These are phyloP conservation scores for Xylaria telfairii DNA, from an alignment of 495 filamentous ascomycete genomes.

Conservation along the genomic window DNA sequence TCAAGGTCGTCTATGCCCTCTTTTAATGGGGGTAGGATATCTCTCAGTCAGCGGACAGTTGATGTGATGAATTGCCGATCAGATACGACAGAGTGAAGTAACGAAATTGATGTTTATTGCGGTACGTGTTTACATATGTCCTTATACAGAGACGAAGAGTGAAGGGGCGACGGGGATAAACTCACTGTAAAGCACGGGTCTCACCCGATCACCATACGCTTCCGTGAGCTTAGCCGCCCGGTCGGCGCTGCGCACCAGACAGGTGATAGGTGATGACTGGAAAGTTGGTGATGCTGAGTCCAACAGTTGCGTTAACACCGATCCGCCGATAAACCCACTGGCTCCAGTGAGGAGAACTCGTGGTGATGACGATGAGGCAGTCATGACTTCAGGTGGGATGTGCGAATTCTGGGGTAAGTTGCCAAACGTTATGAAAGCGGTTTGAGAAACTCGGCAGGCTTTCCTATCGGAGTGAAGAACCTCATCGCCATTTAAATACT, in stretches of 20 bases:
- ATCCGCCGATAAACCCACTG: conserved; percentile 39
- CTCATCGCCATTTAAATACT: neutral
- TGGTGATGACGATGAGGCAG: conserved; percentile 15
- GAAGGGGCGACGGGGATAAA: neutral
- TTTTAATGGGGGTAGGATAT: neutral
- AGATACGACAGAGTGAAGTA: neutral
- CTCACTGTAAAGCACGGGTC: conserved; percentile 30
- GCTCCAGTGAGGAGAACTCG: conserved; percentile 39
- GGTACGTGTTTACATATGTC: too few species aligned
- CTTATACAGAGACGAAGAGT: neutral
- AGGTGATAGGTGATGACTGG: conserved; percentile 24
- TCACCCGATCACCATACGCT: conserved; percentile 32
- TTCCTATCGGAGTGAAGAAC: neutral
- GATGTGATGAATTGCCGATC: neutral
- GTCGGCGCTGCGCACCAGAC: conserved; percentile 30
- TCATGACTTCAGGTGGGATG: conserved; percentile 25
- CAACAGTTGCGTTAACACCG: conserved; percentile 32
- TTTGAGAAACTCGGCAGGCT: neutral
- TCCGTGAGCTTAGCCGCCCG: conserved; percentile 28
- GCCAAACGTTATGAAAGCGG: neutral
- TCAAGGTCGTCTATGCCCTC: conserved; percentile 42
- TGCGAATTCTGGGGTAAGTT: neutral
- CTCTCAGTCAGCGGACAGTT: neutral
- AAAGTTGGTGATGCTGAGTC: conserved; percentile 26
- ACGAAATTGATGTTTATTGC: neutral